Percentiles rank a stretch among this genome's conserved stretches.
These are phyloP conservation scores for Actinomortierella ambigua DNA, from an alignment of 371 early-diverging fungal genomes.

Conservation along the genomic window DNA sequence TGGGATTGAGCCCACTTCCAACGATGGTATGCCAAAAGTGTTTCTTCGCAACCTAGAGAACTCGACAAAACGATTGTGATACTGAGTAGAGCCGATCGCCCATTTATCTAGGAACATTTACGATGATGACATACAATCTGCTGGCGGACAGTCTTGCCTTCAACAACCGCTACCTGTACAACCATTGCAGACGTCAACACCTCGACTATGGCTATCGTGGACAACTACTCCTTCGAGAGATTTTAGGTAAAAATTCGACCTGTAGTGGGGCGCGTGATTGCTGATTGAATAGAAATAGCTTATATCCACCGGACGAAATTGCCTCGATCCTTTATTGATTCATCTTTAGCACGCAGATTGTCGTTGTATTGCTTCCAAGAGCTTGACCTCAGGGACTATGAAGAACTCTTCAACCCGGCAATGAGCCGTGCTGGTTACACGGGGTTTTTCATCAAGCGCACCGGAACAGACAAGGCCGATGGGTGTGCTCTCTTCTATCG, in stretches of 20 bases:
- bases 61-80: too few species aligned
- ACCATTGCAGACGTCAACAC: not conserved
- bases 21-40: too few species aligned
- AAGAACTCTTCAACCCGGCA: not conserved
- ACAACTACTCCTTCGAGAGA: slow-evolving; percentile 13
- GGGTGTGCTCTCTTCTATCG: slow-evolving; percentile 39
- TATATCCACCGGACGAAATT: not conserved
- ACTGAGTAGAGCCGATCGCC: too few species aligned
- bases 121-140: slow-evolving; percentile 38
- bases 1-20: too few species aligned
- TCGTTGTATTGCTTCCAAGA: slow-evolving; percentile 40
- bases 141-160: slow-evolving; percentile 17
- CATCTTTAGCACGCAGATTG: slow-evolving; percentile 8
- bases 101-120: slow-evolving; percentile 16
- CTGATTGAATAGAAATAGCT: not conserved
- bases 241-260: slow-evolving; percentile 17
- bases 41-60: too few species aligned
- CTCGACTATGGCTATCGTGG: slow-evolving; percentile 13
- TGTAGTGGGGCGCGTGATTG: not conserved
- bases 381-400: slow-evolving; percentile 18
- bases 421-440: slow-evolving; percentile 19
- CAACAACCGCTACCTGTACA: slow-evolving; percentile 13
- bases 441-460: slow-evolving; percentile 22
- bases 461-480: slow-evolving; percentile 17
- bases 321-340: not conserved